phyloP scores from a whole-genome alignment of 2,329 filamentous ascomycete species.

The Clarireedia monteithiana region DNA sequence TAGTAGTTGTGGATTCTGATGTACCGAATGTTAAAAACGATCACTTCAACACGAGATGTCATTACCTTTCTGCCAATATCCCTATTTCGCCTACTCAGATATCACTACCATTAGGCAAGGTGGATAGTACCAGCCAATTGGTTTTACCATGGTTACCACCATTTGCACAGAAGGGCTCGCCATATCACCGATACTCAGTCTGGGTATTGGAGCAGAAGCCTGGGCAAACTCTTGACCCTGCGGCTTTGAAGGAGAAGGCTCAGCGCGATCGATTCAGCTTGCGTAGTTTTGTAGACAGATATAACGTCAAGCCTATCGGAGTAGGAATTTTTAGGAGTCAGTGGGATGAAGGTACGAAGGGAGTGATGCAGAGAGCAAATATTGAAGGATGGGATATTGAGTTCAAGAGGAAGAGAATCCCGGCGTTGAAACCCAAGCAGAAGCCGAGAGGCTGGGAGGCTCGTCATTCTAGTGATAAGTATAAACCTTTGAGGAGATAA shows the following conservation, averaged over 20 bases:
- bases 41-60: constrained; percentile 71
- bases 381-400: constrained; percentile 74
- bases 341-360: constrained; percentile 85
- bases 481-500: constrained; percentile 36
- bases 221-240: constrained; percentile 49
- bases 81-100: constrained; percentile 52
- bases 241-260: constrained; percentile 46
- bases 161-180: constrained; percentile 79
- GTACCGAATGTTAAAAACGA: constrained; percentile 74
- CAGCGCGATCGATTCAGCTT: constrained; percentile 63
- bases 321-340: constrained; percentile 80
- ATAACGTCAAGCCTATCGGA: constrained; percentile 65
- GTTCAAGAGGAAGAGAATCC: constrained; percentile 72
- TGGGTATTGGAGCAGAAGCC: constrained; percentile 75
- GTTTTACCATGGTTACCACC: constrained; percentile 77
- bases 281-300: constrained; percentile 64
- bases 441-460: constrained; percentile 59
- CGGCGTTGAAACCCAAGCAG: constrained; percentile 55
- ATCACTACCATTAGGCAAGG: constrained; percentile 57
- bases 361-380: constrained; percentile 74
- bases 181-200: constrained; percentile 82
- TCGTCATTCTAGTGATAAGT: constrained; percentile 57
- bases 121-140: constrained; percentile 53
- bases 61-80: constrained; percentile 76
- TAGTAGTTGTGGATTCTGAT: constrained; percentile 84